These are phyloP conservation scores for Metschnikowia matae DNA, from an alignment of 805 yeast species.

Conservation along the genomic window DNA sequence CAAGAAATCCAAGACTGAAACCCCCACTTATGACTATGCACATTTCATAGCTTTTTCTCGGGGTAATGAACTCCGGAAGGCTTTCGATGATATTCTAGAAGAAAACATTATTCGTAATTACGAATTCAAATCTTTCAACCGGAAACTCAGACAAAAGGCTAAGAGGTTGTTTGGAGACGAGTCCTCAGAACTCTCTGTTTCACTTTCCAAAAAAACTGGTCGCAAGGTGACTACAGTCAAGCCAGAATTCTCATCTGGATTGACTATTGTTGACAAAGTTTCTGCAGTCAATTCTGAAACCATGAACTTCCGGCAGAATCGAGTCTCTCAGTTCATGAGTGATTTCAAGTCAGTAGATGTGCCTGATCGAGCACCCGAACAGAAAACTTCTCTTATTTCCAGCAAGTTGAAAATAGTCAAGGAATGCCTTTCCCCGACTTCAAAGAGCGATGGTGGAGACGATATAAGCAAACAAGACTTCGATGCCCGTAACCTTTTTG, in stretches of 20 bases:
- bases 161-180: constrained; percentile 10
- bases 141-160: constrained; percentile 1
- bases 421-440: neutral
- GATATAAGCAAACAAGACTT: neutral
- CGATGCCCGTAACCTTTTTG: neutral
- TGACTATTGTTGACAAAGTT: constrained; percentile 13
- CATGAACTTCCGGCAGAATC: constrained; percentile 4
- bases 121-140: constrained; percentile 1
- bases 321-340: neutral
- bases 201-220: neutral
- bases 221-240: constrained; percentile 13
- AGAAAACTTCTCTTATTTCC: neutral
- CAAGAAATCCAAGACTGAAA: neutral
- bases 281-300: constrained; percentile 12
- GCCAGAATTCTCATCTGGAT: constrained; percentile 11
- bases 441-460: neutral
- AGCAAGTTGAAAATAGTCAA: constrained; percentile 1
- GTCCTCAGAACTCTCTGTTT: neutral
- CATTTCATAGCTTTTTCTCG: constrained; percentile 62
- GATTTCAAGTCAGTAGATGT: neutral
- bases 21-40: constrained; percentile 20
- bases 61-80: constrained; percentile 41
- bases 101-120: constrained; percentile 4
- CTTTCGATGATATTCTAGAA: constrained; percentile 29
- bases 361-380: neutral